A percentile compares a stretch with the other conserved stretches of the same genome.
Evolutionary conservation across 2,329 filamentous ascomycete genomes (phyloP).

Genomic region (Volutella citrinella): DNA sequence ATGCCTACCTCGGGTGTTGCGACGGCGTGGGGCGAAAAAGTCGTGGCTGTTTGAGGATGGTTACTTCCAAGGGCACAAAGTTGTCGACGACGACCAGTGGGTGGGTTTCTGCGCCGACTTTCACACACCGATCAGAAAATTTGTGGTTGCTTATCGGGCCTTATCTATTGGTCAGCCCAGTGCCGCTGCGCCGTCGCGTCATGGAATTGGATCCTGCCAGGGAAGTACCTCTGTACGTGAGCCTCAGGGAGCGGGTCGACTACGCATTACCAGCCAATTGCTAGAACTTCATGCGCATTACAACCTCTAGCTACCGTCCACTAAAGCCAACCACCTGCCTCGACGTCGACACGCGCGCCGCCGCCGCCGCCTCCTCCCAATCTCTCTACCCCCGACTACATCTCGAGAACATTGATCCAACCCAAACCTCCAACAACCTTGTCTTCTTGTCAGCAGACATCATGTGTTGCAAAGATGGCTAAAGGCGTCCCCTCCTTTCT

Average conservation of each 20-base stretch:
- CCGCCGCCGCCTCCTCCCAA: constrained; percentile 1
- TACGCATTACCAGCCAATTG: no score
- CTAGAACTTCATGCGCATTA: constrained; percentile 2
- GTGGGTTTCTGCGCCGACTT: constrained; percentile 20
- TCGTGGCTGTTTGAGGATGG: no score
- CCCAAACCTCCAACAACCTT: no score
- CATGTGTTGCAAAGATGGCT: constrained; percentile 42
- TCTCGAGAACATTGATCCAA: constrained; percentile 8
- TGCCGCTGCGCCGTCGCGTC: neutral
- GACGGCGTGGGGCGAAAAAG: no score
- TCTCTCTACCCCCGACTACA: constrained; percentile 5
- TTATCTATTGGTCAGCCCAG: constrained; percentile 35
- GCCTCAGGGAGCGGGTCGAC: no score
- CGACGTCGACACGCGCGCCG: no score
- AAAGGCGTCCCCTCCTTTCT: constrained; percentile 36
- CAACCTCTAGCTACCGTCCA: constrained; percentile 14
- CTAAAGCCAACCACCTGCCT: no score
- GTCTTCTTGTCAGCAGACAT: constrained; percentile 25
- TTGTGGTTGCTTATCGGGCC: constrained; percentile 40
- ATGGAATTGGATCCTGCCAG: neutral
- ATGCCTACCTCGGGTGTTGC: no score
- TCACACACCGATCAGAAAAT: constrained; percentile 31
- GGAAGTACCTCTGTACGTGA: no score
- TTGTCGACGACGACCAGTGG: constrained; percentile 16
- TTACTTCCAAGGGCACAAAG: constrained; percentile 15